Percentiles rank a stretch among this genome's conserved stretches.
phyloP scores from a whole-genome alignment of 2,329 filamentous ascomycete genomes.

The Neodidymelliopsis sp. region DNA sequence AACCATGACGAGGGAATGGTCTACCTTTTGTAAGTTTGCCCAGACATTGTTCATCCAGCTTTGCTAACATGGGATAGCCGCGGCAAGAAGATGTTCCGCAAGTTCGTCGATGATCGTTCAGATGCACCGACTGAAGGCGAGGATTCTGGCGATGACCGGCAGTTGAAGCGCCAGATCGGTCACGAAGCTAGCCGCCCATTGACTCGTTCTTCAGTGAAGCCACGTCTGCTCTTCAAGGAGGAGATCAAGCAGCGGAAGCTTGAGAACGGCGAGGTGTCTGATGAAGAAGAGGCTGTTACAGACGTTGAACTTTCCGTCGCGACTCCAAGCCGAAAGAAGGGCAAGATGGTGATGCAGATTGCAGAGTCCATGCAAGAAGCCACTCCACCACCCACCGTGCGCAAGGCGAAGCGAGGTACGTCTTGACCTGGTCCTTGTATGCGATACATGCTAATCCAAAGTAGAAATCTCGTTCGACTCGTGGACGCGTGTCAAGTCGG shows the following conservation, averaged over 20 bases:
- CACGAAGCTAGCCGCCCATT: constrained; percentile 57
- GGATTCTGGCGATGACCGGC: constrained; percentile 51
- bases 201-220: constrained; percentile 74
- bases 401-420: constrained; percentile 68
- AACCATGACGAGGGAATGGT: constrained; percentile 75
- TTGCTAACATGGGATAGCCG: constrained; percentile 53
- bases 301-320: constrained; percentile 56
- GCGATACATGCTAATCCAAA: constrained; percentile 5
- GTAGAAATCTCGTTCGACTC: constrained; percentile 63
- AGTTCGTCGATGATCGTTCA: constrained; percentile 60
- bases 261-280: constrained; percentile 51
- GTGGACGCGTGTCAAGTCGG: constrained; percentile 71
- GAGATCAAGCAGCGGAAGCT: constrained; percentile 55
- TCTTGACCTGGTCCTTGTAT: constrained; percentile 22
- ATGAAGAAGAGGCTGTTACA: constrained; percentile 67
- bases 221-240: constrained; percentile 73
- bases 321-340: constrained; percentile 39
- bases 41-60: background rate
- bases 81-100: constrained; percentile 79
- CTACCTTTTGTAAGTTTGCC: constrained; percentile 74
- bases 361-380: constrained; percentile 55
- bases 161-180: constrained; percentile 48
- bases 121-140: constrained; percentile 44
- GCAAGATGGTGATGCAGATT: constrained; percentile 61
- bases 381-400: constrained; percentile 65